phyloP scores from a whole-genome alignment of 805 yeast genomes.

The Myxozyma kluyveri region DNA sequence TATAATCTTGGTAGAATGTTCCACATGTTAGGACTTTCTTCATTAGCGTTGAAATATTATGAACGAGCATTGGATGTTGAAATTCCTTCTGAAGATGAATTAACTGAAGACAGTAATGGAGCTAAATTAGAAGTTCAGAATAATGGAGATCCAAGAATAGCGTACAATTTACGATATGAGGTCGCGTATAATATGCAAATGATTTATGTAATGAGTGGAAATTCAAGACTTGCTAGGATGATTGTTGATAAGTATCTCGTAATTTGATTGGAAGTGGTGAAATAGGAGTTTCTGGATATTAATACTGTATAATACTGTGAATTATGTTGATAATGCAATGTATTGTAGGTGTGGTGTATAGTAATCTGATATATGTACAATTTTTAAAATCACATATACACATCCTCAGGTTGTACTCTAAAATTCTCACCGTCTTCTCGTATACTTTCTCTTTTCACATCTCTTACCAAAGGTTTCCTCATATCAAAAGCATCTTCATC shows the following conservation, averaged over 20 bases:
- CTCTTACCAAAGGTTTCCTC: constrained; percentile 43
- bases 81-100: neutral
- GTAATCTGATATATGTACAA: neutral
- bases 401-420: constrained; percentile 31
- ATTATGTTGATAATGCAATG: neutral
- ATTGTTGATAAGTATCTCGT: constrained; percentile 63
- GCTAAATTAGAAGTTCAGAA: constrained; percentile 7
- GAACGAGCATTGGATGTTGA: constrained; percentile 54
- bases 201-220: constrained; percentile 75
- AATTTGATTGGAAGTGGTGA: neutral
- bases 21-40: constrained; percentile 74
- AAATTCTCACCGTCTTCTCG: constrained; percentile 33
- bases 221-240: constrained; percentile 58
- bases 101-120: neutral
- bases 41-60: constrained; percentile 73
- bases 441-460: constrained; percentile 34
- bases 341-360: neutral
- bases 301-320: neutral
- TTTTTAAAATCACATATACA: constrained; percentile 4
- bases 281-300: neutral
- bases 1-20: constrained; percentile 83
- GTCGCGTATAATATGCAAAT: constrained; percentile 82
- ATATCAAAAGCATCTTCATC: constrained; percentile 79
- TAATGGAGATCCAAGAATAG: constrained; percentile 42
- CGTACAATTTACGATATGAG: constrained; percentile 62